Conservation (phyloP, 352 stramenopile genomes). For the Phytophthora vignae region DNA sequence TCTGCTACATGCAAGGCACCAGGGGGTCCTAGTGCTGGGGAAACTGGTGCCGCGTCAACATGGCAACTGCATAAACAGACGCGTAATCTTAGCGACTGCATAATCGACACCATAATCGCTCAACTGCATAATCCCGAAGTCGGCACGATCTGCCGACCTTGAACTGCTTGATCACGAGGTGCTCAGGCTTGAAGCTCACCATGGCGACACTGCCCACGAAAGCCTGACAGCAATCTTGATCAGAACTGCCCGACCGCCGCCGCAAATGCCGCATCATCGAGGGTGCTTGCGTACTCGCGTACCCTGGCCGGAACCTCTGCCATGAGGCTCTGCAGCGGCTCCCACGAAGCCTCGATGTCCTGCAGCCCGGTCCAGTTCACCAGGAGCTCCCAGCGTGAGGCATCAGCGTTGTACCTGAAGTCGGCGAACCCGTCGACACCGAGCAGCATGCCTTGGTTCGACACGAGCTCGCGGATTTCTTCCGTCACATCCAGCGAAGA, state of each 20-base stretch:
- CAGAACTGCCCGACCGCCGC: background rate
- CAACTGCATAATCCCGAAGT: background rate
- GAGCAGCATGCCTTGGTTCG: conserved; percentile 1
- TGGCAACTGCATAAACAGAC: background rate
- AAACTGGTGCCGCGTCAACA: background rate
- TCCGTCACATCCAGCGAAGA: background rate
- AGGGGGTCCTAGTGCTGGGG: background rate
- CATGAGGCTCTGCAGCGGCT: background rate
- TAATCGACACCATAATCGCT: background rate
- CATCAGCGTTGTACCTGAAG: background rate
- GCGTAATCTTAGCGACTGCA: background rate
- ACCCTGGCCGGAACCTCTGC: background rate
- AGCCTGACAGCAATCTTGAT: background rate
- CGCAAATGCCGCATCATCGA: background rate
- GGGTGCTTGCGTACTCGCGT: background rate
- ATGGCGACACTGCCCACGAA: conserved; percentile 1
- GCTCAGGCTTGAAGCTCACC: background rate
- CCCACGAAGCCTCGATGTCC: conserved; percentile 3
- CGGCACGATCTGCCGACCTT: background rate
- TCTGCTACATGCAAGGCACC: background rate
- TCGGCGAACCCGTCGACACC: background rate
- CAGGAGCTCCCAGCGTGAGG: background rate
- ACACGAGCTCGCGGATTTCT: conserved; percentile 1
- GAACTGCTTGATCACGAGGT: background rate
- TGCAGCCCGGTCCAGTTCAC: background rate